phyloP scores from a whole-genome alignment of 176 grass and related monocot genomes.

The barley (Hordeum vulgare) region DNA sequence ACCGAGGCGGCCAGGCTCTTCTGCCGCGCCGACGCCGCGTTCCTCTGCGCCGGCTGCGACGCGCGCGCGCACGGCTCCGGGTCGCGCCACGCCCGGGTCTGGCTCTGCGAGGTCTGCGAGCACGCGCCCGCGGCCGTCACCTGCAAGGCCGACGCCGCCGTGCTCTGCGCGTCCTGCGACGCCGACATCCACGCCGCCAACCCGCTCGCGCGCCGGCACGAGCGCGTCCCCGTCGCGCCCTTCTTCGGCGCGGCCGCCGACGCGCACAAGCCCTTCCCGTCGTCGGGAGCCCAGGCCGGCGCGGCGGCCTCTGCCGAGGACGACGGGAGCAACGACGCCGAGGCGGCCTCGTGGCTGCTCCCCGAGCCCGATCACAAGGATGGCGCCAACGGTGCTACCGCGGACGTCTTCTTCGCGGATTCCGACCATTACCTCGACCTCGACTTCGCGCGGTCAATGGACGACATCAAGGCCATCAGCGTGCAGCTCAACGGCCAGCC shows the following conservation, averaged over 20 bases:
- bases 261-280: slow-evolving; percentile 34
- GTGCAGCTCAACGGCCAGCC: slow-evolving; percentile 12
- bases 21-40: slow-evolving; percentile 53
- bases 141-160: slow-evolving; percentile 63
- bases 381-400: neutral
- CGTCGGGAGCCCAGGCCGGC: neutral
- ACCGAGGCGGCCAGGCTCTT: slow-evolving; percentile 39
- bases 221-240: slow-evolving; percentile 55
- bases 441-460: slow-evolving; percentile 48
- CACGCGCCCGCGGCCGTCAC: slow-evolving; percentile 53
- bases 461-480: slow-evolving; percentile 46
- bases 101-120: slow-evolving; percentile 85
- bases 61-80: slow-evolving; percentile 33
- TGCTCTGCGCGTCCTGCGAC: slow-evolving; percentile 60
- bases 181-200: slow-evolving; percentile 87
- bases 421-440: slow-evolving; percentile 59
- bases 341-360: slow-evolving; percentile 68
- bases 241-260: slow-evolving; percentile 46
- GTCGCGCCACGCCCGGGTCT: slow-evolving; percentile 53
- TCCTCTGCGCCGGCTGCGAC: slow-evolving; percentile 70
- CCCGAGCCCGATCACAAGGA: slow-evolving; percentile 43
- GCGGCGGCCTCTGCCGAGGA: slow-evolving; percentile 5
- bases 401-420: slow-evolving; percentile 34
- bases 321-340: slow-evolving; percentile 49
- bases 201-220: slow-evolving; percentile 65